These are phyloP conservation scores for Lachnellula hyalina DNA, from an alignment of 2,329 filamentous ascomycete species.

Conservation along the genomic window DNA sequence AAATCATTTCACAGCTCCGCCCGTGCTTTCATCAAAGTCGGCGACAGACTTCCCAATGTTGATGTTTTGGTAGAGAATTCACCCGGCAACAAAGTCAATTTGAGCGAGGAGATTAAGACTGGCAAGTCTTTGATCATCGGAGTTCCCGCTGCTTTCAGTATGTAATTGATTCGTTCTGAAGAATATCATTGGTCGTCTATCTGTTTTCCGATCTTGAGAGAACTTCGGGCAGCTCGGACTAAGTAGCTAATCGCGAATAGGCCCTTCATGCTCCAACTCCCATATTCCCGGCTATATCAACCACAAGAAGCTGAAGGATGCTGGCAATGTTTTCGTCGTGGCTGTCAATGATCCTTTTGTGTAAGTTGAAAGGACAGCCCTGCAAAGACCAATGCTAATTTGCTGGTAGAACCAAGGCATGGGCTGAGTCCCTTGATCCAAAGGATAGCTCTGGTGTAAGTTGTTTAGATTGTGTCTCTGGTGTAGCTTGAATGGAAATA, in stretches of 20 bases:
- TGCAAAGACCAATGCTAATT: background rate
- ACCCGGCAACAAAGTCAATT: constrained; percentile 84
- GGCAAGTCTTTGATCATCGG: constrained; percentile 78
- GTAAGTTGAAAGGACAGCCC: constrained; percentile 48
- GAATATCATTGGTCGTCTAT: background rate
- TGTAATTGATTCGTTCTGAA: constrained; percentile 22
- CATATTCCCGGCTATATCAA: constrained; percentile 86
- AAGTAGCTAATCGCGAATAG: constrained; percentile 25
- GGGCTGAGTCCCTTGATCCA: constrained; percentile 8
- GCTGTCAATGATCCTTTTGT: constrained; percentile 93
- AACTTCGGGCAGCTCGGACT: background rate
- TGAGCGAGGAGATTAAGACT: constrained; percentile 63
- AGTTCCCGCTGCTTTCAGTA: constrained; percentile 73
- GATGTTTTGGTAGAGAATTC: constrained; percentile 69
- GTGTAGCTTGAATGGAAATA: background rate
- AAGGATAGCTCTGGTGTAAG: constrained; percentile 48
- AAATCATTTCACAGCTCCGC: constrained; percentile 58
- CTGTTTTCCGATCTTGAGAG: background rate
- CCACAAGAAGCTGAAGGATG: constrained; percentile 69
- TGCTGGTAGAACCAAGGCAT: constrained; percentile 8
- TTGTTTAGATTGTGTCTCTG: constrained; percentile 50
- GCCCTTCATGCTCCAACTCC: constrained; percentile 56
- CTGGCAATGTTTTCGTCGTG: constrained; percentile 82
- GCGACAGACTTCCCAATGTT: constrained; percentile 72
- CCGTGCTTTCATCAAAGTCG: constrained; percentile 62